These are phyloP conservation scores for Yueomyces sp. DNA, from an alignment of 805 yeast genomes.

Conservation along the genomic window DNA sequence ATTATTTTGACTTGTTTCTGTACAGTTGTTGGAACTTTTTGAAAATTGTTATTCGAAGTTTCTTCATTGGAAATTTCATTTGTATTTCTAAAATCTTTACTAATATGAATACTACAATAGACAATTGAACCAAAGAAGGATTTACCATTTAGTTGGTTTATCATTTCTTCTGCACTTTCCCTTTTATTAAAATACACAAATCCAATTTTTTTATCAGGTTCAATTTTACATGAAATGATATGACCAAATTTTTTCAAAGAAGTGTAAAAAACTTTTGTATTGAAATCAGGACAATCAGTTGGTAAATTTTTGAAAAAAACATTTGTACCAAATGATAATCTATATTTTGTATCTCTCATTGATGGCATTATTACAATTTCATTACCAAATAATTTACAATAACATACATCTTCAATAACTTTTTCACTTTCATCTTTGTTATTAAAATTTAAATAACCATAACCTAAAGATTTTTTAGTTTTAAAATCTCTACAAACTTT, in stretches of 20 bases:
- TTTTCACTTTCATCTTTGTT: slow-evolving; percentile 35
- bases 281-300: slow-evolving; percentile 10
- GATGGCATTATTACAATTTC: slow-evolving; percentile 48
- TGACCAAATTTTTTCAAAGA: slow-evolving; percentile 36
- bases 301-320: slow-evolving; percentile 37
- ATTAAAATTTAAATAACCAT: slow-evolving; percentile 58
- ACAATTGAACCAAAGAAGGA: slow-evolving; percentile 20
- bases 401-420: slow-evolving; percentile 48
- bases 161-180: slow-evolving; percentile 24
- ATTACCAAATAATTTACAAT: slow-evolving; percentile 26
- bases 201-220: slow-evolving; percentile 27
- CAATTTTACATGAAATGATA: slow-evolving; percentile 30
- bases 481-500: slow-evolving; percentile 46
- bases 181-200: slow-evolving; percentile 27
- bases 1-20: too few species aligned
- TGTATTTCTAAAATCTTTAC: slow-evolving; percentile 1
- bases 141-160: slow-evolving; percentile 17
- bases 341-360: slow-evolving; percentile 28
- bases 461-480: slow-evolving; percentile 46
- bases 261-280: slow-evolving; percentile 36
- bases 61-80: neutral
- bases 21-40: neutral
- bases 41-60: neutral
- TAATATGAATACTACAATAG: slow-evolving; percentile 27
- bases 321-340: slow-evolving; percentile 36